These are phyloP conservation scores for Neonectria hederae DNA, from an alignment of 2,329 filamentous ascomycete genomes.

Conservation along the genomic window DNA sequence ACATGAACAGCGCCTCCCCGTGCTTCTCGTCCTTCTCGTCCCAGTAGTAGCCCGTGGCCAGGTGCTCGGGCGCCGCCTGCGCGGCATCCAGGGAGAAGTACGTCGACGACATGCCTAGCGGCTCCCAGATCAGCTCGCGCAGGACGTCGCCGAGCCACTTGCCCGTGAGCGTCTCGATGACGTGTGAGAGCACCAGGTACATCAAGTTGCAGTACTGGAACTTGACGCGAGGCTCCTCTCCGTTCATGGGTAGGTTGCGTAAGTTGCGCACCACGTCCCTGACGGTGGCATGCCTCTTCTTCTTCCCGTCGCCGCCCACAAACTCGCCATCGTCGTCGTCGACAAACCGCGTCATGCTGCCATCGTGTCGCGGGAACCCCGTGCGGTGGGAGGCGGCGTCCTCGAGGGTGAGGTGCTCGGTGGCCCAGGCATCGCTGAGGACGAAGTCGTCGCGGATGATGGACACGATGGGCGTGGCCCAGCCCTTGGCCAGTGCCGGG, in stretches of 20 bases:
- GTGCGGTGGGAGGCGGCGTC: conserved; percentile 64
- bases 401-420: conserved; percentile 60
- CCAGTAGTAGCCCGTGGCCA: conserved; percentile 57
- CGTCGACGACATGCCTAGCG: conserved; percentile 58
- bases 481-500: conserved; percentile 48
- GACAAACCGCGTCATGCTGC: conserved; percentile 23
- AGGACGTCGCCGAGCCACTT: conserved; percentile 53
- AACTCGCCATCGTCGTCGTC: conserved; percentile 43
- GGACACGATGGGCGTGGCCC: conserved; percentile 57
- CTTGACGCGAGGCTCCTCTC: conserved; percentile 53
- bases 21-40: conserved; percentile 40
- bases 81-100: conserved; percentile 46
- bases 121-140: conserved; percentile 53
- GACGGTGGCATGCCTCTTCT: conserved; percentile 40
- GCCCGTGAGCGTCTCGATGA: conserved; percentile 56
- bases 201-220: conserved; percentile 63
- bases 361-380: conserved; percentile 58
- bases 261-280: conserved; percentile 54
- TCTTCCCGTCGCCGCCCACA: conserved; percentile 49
- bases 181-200: conserved; percentile 55
- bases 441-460: conserved; percentile 64
- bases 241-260: conserved; percentile 54
- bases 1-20: conserved; percentile 39
- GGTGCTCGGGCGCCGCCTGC: conserved; percentile 31
- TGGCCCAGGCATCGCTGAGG: conserved; percentile 56